Base-by-base conservation (phyloP, 768 basidiomycete species). In the Vararia minispora region DNA sequence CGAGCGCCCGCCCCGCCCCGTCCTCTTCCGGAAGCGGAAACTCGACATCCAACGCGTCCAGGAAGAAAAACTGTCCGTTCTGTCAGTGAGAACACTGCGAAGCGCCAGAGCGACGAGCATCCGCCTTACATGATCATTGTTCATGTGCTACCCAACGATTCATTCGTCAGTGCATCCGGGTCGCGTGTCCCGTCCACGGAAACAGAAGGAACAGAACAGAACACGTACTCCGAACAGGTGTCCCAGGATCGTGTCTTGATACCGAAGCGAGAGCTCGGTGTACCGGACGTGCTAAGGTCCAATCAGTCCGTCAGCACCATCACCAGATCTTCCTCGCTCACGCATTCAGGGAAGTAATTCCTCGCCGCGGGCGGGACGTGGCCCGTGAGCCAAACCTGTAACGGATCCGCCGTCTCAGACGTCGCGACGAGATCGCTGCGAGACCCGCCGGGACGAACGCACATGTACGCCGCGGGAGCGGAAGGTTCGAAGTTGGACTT, bases 311-410 rank as follows among this genome's bases (percentile, higher is more conserved):
- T 39, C 41, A 45, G 10, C 18, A n/a, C 14, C 29, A 6, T 10
- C 29, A 10, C 6, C 6, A 10, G 29, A 28, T 37, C 37, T 40
- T 51, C 39, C 49, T 46, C 28, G 63, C 83, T 63, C 56, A 87
- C 85, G 59, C 88, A 90, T 65, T 84, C 86, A 12, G 80, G 75
- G 55, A 80, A 90, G 58, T 82, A 92, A 55, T 81, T 82, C 7
- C 74, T 74, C 36, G 72, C 64, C 8, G 81, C 78, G 4, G 90
- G 87, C 6, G 90, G 88, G 23, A 95, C 81, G 61, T 95, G 90
- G 0, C 90, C 90, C 62, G 71, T 61, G 36, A 74, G 37, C 64
- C 65, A 72, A 21, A 69, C 65, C 65, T 68, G 57, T 44, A 52
- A 35, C 47, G 36, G 28, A 10, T 33, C n/a, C n/a, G n/a, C n/a